Base-by-base conservation (phyloP, 2,329 filamentous ascomycete species). In the Neurospora crassa region DNA sequence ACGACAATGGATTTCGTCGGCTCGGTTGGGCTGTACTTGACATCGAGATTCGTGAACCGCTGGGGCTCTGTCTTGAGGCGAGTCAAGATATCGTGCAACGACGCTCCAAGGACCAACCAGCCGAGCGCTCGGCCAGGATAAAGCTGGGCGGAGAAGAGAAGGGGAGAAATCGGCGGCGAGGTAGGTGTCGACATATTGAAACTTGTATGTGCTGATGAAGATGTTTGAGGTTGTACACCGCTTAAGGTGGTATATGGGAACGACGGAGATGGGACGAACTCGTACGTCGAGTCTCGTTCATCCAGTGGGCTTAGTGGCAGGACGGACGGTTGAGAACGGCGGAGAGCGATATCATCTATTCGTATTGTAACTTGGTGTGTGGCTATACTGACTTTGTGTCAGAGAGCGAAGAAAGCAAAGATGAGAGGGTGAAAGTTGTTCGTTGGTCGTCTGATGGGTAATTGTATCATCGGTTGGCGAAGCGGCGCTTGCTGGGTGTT, bases 1-100 rank as follows among this genome's bases (percentile, higher is more conserved):
- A 92, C 84, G 20, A 97, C 87, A 0, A 94, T 92, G 40, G 92
- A 88, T 41, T 85, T 85, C 42, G 97, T 86, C 3, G 96, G 95
- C 14, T 89, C 83, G 18, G 88, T 83, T n/a, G 90, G 86, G 40
- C 93, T 93, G 81, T 96, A 96, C 67, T 90, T 86, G 42, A 97
- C 84, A 76, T 97, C 91, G 79, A 98, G 89, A 76, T 91, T 90
- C 3, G 93, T 92, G 81, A 95, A 97, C 6, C 87, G 86, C 75
- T 92, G 89, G 11, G 93, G 92, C 79, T 97, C 93, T 70, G 93
- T 91, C 80, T 97, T 98, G 78, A 98, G 86, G 70, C 92, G 90
- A 40, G 92, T 94, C 72, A 98, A 83, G 77, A 96, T 87, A 78
- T 97, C 93, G 82, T 98, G 94, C 43, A 99, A 88, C 2, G 94